Evolutionary conservation across 495 filamentous ascomycete genomes (phyloP).

Genomic region (Penicillium tannophilum): DNA sequence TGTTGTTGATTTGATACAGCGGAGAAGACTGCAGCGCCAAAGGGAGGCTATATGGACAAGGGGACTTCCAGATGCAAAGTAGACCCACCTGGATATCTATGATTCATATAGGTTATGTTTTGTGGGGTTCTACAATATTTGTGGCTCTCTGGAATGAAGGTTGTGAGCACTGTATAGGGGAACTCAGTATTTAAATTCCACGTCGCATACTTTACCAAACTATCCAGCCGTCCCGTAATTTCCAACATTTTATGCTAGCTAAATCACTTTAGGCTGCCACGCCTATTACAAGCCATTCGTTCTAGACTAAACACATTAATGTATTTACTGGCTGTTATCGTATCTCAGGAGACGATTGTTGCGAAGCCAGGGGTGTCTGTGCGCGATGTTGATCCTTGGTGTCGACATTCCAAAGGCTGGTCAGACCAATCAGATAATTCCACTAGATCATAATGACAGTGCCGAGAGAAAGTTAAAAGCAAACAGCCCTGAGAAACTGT

Average conservation of each 20-base stretch:
- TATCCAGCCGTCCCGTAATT: background rate
- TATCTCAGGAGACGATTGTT: background rate
- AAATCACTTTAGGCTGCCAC: background rate
- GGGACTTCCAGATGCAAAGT: slow-evolving; percentile 9
- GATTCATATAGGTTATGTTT: slow-evolving; percentile 20
- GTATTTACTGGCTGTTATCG: background rate
- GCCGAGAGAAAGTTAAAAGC: slow-evolving; percentile 1
- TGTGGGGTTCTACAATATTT: slow-evolving; percentile 1
- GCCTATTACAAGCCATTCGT: background rate
- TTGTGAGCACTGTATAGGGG: background rate
- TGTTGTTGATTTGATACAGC: slow-evolving; percentile 1
- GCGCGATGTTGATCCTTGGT: slow-evolving; percentile 10
- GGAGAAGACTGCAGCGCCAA: background rate
- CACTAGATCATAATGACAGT: slow-evolving; percentile 25
- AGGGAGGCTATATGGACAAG: background rate
- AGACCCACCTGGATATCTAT: slow-evolving; percentile 5
- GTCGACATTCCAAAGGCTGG: slow-evolving; percentile 22
- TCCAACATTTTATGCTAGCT: background rate
- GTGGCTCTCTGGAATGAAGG: slow-evolving; percentile 23
- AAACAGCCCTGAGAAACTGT: background rate
- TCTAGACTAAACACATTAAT: background rate
- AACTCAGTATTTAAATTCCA: slow-evolving; percentile 9
- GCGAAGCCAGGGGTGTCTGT: slow-evolving; percentile 25
- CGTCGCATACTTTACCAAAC: slow-evolving; percentile 6
- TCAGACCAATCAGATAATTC: slow-evolving; percentile 1